phyloP scores from a whole-genome alignment of 1,284 basidiomycete species.

The Macrocystidia cucumis region DNA sequence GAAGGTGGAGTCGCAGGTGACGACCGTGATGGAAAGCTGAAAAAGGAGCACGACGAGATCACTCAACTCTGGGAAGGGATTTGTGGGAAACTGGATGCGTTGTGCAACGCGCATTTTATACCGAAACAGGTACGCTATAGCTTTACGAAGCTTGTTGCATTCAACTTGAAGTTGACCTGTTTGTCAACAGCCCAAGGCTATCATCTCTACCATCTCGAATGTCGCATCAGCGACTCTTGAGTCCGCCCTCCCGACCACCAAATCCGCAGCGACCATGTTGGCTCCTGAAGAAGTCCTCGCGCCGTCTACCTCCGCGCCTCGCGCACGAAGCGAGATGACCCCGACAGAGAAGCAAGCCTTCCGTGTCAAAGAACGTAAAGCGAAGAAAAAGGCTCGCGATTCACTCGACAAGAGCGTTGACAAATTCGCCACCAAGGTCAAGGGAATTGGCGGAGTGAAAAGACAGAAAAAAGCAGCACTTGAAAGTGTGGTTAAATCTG shows the following conservation, averaged over 20 bases:
- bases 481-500: constrained; percentile 72
- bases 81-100: constrained; percentile 85
- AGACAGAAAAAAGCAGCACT: constrained; percentile 80
- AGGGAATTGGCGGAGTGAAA: constrained; percentile 46
- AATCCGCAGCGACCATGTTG: constrained; percentile 73
- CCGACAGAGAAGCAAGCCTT: constrained; percentile 77
- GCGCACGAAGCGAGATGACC: constrained; percentile 75
- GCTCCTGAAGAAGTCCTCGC: constrained; percentile 92
- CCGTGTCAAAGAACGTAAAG: constrained; percentile 69
- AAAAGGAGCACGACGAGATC: constrained; percentile 86
- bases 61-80: constrained; percentile 81
- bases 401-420: constrained; percentile 62
- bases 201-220: constrained; percentile 84
- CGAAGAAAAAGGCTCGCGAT: constrained; percentile 65
- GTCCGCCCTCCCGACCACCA: constrained; percentile 82
- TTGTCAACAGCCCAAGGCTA: constrained; percentile 74
- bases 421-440: constrained; percentile 49
- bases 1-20: constrained; percentile 50
- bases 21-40: constrained; percentile 84
- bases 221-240: constrained; percentile 83
- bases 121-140: constrained; percentile 70
- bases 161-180: too few relatives aligned
- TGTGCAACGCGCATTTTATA: constrained; percentile 93
- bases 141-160: too few relatives aligned
- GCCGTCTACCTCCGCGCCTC: constrained; percentile 44